Conservation (phyloP, 1,284 basidiomycete genomes). For the Porodaedalea pini region DNA sequence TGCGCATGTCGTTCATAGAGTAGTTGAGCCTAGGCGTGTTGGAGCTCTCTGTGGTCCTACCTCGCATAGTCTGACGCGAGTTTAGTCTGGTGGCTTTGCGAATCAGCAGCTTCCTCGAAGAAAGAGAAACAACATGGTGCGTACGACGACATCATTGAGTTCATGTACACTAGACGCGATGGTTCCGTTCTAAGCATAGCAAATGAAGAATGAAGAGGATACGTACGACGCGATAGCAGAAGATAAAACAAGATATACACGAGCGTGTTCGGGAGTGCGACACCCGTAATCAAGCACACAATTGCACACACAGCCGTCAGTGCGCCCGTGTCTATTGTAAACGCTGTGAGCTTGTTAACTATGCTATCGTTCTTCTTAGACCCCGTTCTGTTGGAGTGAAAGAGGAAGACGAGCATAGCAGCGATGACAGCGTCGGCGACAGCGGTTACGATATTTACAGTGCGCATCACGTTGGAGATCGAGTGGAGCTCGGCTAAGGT, state of each 20-base stretch:
- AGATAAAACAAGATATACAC: constrained; percentile 17
- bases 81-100: neutral
- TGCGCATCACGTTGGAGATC: constrained; percentile 35
- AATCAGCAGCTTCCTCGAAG: neutral
- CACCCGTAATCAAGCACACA: constrained; percentile 6
- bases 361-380: constrained; percentile 13
- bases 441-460: neutral
- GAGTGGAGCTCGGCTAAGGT: constrained; percentile 16
- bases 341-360: constrained; percentile 13
- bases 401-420: constrained; percentile 12
- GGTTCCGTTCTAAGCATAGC: neutral
- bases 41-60: neutral
- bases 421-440: constrained; percentile 17
- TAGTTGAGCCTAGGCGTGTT: neutral
- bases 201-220: neutral
- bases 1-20: constrained; percentile 3
- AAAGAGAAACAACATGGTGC: neutral
- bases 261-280: constrained; percentile 5
- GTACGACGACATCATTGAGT: constrained; percentile 11
- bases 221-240: constrained; percentile 2
- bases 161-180: constrained; percentile 10
- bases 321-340: constrained; percentile 21
- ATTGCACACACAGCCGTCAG: constrained; percentile 17
- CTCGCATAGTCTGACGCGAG: neutral
- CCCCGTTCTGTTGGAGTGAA: constrained; percentile 16